Evolutionary conservation across 2,329 filamentous ascomycete genomes (phyloP).

Genomic region (Microsporum audouinii): DNA sequence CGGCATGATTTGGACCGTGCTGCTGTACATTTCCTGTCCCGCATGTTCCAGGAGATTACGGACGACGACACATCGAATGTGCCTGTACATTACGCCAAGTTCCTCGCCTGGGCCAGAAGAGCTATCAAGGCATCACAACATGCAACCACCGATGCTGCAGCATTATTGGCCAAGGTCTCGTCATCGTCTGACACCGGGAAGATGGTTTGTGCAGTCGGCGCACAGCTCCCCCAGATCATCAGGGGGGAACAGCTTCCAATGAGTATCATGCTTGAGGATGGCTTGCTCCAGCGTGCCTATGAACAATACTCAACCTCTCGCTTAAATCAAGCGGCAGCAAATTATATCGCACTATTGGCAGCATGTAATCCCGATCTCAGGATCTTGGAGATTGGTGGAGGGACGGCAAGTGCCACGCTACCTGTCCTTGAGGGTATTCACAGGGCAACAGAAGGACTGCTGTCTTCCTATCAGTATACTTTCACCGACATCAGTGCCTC

Average conservation of each 20-base stretch:
- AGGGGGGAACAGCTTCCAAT: slow-evolving; percentile 21
- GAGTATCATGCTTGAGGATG: slow-evolving; percentile 21
- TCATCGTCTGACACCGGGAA: neutral
- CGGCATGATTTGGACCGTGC: no score
- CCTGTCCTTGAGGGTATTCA: neutral
- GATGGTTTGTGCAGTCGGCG: slow-evolving; percentile 9
- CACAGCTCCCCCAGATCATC: slow-evolving; percentile 16
- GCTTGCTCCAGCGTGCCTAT: slow-evolving; percentile 18
- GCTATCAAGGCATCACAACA: neutral
- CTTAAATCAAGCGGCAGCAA: no score
- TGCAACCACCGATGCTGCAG: neutral
- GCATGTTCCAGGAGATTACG: neutral
- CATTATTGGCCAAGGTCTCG: neutral
- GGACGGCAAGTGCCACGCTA: slow-evolving; percentile 11
- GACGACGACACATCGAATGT: neutral
- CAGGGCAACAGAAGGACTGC: no score
- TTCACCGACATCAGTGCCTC: no score
- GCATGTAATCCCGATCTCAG: slow-evolving; percentile 9
- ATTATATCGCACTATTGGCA: no score
- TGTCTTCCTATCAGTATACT: no score
- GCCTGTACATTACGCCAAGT: neutral
- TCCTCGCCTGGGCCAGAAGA: neutral
- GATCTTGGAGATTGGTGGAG: slow-evolving; percentile 18
- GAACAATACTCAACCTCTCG: slow-evolving; percentile 10
- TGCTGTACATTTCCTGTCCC: neutral